Evolutionary conservation across 768 basidiomycete species (phyloP).

Genomic region (Collybia mongolica): DNA sequence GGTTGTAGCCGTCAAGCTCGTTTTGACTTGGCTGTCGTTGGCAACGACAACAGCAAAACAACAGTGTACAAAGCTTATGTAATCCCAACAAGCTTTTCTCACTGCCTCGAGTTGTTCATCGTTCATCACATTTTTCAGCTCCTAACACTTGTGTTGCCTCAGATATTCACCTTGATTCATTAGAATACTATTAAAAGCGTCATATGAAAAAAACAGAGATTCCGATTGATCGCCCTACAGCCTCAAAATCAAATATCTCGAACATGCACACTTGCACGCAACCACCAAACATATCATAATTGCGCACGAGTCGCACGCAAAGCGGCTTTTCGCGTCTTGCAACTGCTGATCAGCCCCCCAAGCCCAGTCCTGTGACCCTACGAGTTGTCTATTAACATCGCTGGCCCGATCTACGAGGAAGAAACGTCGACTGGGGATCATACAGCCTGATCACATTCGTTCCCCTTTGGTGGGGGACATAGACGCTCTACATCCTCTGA

Average conservation of each 20-base stretch:
- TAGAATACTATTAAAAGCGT: not conserved
- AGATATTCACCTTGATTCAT: not conserved
- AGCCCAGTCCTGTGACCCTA: too few species aligned
- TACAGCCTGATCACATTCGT: not conserved
- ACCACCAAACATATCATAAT: too few species aligned
- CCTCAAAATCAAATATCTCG: too few species aligned
- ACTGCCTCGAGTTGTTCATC: not conserved
- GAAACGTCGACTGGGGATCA: not conserved
- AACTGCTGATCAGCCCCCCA: too few species aligned
- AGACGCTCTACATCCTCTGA: constrained; percentile 3
- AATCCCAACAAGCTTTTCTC: constrained; percentile 9
- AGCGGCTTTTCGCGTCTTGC: too few species aligned
- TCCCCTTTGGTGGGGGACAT: constrained; percentile 1
- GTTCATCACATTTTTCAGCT: not conserved
- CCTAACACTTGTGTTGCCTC: not conserved
- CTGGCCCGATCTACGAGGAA: constrained; percentile 7
- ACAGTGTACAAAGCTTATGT: constrained; percentile 16
- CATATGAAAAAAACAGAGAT: too few species aligned
- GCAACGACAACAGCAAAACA: constrained; percentile 27
- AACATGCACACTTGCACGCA: too few species aligned
- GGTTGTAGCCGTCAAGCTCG: constrained; percentile 25
- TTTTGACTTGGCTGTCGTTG: constrained; percentile 30
- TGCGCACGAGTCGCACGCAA: too few species aligned
- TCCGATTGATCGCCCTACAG: too few species aligned
- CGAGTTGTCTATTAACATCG: not conserved